These are phyloP conservation scores for Coemansia sp. DNA, from an alignment of 192 early-diverging fungal genomes.

Conservation along the genomic window DNA sequence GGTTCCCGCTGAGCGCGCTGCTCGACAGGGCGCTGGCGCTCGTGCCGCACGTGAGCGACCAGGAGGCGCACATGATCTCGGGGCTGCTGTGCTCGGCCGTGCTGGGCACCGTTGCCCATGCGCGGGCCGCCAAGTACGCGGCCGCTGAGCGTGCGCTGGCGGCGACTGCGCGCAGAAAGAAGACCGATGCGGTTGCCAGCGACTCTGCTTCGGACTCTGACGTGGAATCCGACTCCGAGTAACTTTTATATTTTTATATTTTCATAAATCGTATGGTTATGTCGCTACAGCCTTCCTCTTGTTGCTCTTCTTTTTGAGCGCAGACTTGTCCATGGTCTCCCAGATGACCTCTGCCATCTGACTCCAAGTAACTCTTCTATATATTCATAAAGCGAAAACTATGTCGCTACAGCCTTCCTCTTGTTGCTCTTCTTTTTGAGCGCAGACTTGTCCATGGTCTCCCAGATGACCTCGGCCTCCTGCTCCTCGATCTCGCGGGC, in stretches of 20 bases:
- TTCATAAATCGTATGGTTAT: background rate
- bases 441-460: slow-evolving; percentile 42
- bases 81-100: slow-evolving; percentile 48
- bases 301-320: slow-evolving; percentile 1
- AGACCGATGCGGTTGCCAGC: slow-evolving; percentile 17
- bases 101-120: slow-evolving; percentile 36
- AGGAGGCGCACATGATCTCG: slow-evolving; percentile 43
- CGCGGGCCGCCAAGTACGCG: slow-evolving; percentile 20
- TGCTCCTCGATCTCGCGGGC: slow-evolving; percentile 39
- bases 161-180: slow-evolving; percentile 27
- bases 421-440: slow-evolving; percentile 8
- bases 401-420: slow-evolving; percentile 8
- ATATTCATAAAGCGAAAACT: background rate
- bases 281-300: slow-evolving; percentile 12
- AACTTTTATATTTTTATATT: background rate
- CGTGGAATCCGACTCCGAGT: slow-evolving; percentile 2
- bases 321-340: slow-evolving; percentile 52
- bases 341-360: slow-evolving; percentile 68
- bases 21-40: slow-evolving; percentile 32
- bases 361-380: background rate
- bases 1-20: slow-evolving; percentile 36
- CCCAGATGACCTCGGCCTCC: slow-evolving; percentile 71
- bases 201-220: background rate
- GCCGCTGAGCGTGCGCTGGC: slow-evolving; percentile 24
- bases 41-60: slow-evolving; percentile 38